Conservation (phyloP, 2,329 filamentous ascomycete species). For the Calonectria fujianensis region DNA sequence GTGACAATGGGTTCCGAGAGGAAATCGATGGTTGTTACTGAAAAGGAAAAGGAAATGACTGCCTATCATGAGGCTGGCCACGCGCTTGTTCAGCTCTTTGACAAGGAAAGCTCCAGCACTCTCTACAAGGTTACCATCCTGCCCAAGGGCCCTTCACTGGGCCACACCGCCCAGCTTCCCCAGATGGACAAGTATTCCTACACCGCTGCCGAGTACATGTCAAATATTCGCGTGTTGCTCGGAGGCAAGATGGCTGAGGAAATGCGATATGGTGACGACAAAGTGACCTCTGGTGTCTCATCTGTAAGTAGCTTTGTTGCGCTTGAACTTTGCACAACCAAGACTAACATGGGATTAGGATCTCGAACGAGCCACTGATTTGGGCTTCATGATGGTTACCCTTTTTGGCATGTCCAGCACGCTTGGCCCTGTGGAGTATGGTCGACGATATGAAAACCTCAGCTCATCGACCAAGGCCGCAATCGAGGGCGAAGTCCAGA, state of each 20-base stretch:
- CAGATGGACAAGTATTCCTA: constrained; percentile 95
- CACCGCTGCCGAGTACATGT: constrained; percentile 89
- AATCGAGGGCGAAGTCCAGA: constrained; percentile 92
- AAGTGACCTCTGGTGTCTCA: constrained; percentile 92
- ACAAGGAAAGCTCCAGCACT: constrained; percentile 80
- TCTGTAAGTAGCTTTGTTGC: constrained; percentile 72
- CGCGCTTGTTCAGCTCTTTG: constrained; percentile 90
- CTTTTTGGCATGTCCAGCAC: constrained; percentile 90
- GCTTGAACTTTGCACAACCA: background rate
- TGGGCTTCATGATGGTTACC: constrained; percentile 92
- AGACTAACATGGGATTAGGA: constrained; percentile 74
- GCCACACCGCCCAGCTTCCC: constrained; percentile 90
- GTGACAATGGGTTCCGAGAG: constrained; percentile 97
- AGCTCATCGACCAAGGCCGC: constrained; percentile 90
- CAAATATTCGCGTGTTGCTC: constrained; percentile 86
- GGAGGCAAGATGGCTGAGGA: constrained; percentile 94
- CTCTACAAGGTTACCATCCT: constrained; percentile 99
- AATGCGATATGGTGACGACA: constrained; percentile 91
- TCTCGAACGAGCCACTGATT: constrained; percentile 85
- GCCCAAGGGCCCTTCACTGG: constrained; percentile 89
- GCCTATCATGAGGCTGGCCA: constrained; percentile 98
- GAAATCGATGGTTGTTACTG: constrained; percentile 90
- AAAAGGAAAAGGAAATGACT: constrained; percentile 97
- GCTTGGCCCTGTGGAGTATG: constrained; percentile 93
- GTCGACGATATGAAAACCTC: constrained; percentile 85